phyloP scores from a whole-genome alignment of 2,329 filamentous ascomycete genomes.

The Penicillium sp. region DNA sequence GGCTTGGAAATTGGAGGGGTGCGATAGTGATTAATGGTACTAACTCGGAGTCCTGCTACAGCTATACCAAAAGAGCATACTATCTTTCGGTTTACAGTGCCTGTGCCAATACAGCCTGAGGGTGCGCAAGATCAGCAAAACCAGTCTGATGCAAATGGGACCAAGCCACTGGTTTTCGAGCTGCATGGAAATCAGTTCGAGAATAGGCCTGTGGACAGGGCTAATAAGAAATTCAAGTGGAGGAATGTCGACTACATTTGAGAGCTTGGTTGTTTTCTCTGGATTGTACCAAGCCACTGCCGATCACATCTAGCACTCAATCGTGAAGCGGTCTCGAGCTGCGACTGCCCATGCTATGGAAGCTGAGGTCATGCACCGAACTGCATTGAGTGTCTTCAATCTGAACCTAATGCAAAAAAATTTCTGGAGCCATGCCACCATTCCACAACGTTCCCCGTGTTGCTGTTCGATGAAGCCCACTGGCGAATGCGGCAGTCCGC shows the following conservation, averaged over 20 bases:
- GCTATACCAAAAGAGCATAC: constrained; percentile 87
- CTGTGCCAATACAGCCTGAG: constrained; percentile 39
- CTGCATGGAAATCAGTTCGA: constrained; percentile 85
- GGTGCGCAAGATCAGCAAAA: constrained; percentile 21
- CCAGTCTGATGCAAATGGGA: constrained; percentile 31
- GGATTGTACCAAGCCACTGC: not conserved
- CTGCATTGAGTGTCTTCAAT: not conserved
- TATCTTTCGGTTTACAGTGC: constrained; percentile 74
- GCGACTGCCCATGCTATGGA: not conserved
- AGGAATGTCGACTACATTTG: constrained; percentile 75
- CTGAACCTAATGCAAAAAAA: too few species aligned
- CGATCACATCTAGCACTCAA: not conserved
- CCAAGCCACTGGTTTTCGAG: constrained; percentile 66
- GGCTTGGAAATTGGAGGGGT: not conserved
- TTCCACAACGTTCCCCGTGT: not conserved
- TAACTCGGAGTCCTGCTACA: constrained; percentile 25
- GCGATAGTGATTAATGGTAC: not conserved
- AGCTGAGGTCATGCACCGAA: not conserved
- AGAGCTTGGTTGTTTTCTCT: constrained; percentile 29
- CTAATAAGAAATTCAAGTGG: constrained; percentile 87
- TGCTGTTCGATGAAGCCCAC: not conserved
- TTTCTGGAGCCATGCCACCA: not conserved
- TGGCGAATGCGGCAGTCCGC: too few species aligned
- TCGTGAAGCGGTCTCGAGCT: not conserved
- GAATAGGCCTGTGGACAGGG: constrained; percentile 76